Evolutionary conservation across 306 rosid genomes (phyloP).

Genomic region (Parietaria judaica): DNA sequence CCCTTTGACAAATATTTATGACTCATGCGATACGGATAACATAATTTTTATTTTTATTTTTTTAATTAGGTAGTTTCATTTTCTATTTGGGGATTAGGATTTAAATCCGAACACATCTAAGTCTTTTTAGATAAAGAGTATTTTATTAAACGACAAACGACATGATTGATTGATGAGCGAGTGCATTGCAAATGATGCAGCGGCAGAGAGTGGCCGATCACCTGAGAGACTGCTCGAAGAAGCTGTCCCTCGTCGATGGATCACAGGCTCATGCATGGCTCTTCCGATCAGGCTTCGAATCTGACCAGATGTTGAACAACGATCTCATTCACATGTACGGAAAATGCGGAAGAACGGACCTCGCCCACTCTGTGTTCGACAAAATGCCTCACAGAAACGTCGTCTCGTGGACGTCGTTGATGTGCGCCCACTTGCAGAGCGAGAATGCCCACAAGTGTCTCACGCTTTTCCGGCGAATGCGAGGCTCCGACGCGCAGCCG

Average conservation of each 20-base stretch:
- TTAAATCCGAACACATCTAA: too few species aligned
- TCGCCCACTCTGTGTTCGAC: constrained; percentile 38
- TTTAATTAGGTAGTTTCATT: too few species aligned
- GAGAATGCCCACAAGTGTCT: constrained; percentile 36
- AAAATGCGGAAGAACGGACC: constrained; percentile 34
- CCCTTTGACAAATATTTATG: too few species aligned
- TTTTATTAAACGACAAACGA: too few species aligned
- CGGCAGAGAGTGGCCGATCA: constrained; percentile 27
- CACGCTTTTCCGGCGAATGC: constrained; percentile 32
- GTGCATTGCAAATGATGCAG: constrained; percentile 39
- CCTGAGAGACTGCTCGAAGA: constrained; percentile 38
- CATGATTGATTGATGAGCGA: too few species aligned
- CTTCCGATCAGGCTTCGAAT: constrained; percentile 30
- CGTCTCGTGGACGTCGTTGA: constrained; percentile 36
- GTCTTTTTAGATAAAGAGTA: too few species aligned
- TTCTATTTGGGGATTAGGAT: too few species aligned
- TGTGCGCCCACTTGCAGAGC: constrained; percentile 42
- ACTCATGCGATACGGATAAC: too few species aligned
- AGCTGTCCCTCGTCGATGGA: constrained; percentile 31
- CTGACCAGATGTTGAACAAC: constrained; percentile 42
- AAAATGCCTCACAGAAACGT: constrained; percentile 47
- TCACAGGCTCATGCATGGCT: constrained; percentile 36
- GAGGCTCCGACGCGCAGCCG: constrained; percentile 14
- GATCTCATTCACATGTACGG: constrained; percentile 49
- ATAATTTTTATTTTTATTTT: too few species aligned